Conservation (phyloP, 108 stramenopile genomes). For the Cyclotella atomus region DNA sequence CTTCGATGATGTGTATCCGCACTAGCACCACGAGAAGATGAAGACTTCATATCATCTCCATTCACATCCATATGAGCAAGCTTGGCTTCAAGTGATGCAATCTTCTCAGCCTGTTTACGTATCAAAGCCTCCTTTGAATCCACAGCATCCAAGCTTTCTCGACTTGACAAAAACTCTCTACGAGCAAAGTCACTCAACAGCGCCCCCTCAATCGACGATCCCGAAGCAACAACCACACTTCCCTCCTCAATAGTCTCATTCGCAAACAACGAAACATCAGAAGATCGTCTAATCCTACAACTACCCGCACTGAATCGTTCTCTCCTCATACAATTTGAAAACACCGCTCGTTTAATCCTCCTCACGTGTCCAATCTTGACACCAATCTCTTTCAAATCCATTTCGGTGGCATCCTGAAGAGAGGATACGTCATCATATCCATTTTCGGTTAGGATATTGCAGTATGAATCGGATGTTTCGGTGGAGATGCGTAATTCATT, state of each 20-base stretch:
- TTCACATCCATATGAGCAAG: constrained; percentile 31
- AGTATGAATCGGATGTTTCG: constrained; percentile 38
- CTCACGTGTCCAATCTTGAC: constrained; percentile 56
- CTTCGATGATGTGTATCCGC: constrained; percentile 53
- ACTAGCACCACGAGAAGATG: constrained; percentile 41
- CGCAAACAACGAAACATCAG: background rate
- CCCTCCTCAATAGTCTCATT: constrained; percentile 20
- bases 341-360: constrained; percentile 50
- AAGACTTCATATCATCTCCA: constrained; percentile 8
- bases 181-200: constrained; percentile 51
- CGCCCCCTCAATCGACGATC: constrained; percentile 25
- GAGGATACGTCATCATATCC: constrained; percentile 56
- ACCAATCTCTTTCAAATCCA: constrained; percentile 48
- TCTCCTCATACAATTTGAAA: constrained; percentile 35
- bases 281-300: constrained; percentile 1
- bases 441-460: constrained; percentile 36
- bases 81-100: constrained; percentile 51
- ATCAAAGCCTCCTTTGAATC: constrained; percentile 42
- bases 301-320: constrained; percentile 22
- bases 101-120: constrained; percentile 53
- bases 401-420: constrained; percentile 53
- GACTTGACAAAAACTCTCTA: constrained; percentile 31
- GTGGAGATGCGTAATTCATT: constrained; percentile 41
- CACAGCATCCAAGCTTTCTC: constrained; percentile 16
- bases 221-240: background rate